Conservation (phyloP, 257 asterid genomes). For the Ocimum tenuiflorum region DNA sequence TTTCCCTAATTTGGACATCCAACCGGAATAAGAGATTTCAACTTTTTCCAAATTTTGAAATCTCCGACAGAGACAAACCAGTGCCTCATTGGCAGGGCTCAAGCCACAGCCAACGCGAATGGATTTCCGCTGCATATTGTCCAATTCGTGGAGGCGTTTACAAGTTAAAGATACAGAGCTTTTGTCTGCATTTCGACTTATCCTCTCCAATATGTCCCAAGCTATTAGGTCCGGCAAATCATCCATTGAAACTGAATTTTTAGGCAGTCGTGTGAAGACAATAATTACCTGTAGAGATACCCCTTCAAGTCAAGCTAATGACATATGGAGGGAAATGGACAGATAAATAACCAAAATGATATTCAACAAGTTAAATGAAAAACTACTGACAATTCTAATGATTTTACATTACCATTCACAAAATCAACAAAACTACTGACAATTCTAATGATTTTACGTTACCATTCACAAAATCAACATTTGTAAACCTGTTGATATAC, state of each 20-base stretch:
- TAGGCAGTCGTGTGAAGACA: not conserved
- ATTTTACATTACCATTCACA: not conserved
- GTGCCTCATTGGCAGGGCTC: conserved; percentile 57
- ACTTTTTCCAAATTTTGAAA: conserved; percentile 54
- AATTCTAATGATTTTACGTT: not conserved
- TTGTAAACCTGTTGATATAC: not conserved
- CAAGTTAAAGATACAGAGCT: conserved; percentile 61
- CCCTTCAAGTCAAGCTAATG: not conserved
- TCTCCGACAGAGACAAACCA: conserved; percentile 52
- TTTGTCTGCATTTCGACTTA: conserved; percentile 41
- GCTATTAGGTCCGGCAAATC: conserved; percentile 65
- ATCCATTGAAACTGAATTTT: conserved; percentile 43
- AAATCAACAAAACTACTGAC: not conserved
- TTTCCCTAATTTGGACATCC: conserved; percentile 81
- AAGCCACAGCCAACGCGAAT: conserved; percentile 72
- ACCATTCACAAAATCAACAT: not conserved
- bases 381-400: not conserved
- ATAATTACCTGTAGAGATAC: conserved; percentile 13
- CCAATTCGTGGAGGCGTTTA: conserved; percentile 56
- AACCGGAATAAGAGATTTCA: conserved; percentile 71
- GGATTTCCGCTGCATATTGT: conserved; percentile 47
- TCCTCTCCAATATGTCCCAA: conserved; percentile 57
- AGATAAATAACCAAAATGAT: not conserved
- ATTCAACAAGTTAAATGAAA: not conserved
- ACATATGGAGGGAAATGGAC: not conserved